Percentiles rank a stretch among this genome's conserved stretches.
Conservation (phyloP, 306 rosid genomes). For the Rosa rugosa region DNA sequence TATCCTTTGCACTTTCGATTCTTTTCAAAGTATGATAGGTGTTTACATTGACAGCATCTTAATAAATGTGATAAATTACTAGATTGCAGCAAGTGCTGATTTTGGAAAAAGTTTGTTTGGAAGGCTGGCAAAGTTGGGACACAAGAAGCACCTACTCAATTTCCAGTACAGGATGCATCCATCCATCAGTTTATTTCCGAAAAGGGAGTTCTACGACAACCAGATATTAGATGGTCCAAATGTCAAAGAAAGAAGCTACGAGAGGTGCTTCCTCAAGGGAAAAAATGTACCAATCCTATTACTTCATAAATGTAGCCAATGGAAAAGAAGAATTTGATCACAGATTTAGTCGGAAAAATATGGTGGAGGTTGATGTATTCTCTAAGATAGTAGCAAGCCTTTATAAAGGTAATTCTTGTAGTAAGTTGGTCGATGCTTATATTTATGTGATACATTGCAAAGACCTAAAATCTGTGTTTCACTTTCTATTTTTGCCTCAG, state of each 20-base stretch:
- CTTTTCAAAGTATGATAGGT: neutral
- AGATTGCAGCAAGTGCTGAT: conserved; percentile 29
- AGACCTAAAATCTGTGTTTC: neutral
- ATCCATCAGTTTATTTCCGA: conserved; percentile 41
- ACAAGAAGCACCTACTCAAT: conserved; percentile 34
- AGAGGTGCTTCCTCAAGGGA: conserved; percentile 21
- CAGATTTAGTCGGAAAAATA: conserved; percentile 31
- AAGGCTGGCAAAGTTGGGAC: conserved; percentile 34
- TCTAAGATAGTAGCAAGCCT: conserved; percentile 46
- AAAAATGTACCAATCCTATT: conserved; percentile 34
- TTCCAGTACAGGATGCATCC: conserved; percentile 45
- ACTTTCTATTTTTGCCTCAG: conserved; percentile 30
- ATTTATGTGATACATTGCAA: neutral
- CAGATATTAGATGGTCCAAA: conserved; percentile 22
- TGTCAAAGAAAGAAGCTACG: conserved; percentile 19
- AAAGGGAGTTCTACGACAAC: conserved; percentile 26
- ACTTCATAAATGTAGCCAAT: conserved; percentile 35
- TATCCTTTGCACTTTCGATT: neutral
- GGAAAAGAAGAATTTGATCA: conserved; percentile 35
- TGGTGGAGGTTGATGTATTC: conserved; percentile 46
- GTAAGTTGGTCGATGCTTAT: neutral
- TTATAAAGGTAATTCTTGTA: conserved; percentile 33
- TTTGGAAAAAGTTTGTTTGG: conserved; percentile 52
- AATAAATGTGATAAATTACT: neutral
- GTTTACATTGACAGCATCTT: neutral